Evolutionary conservation across 257 asterid species (phyloP).

Genomic region (Osmanthus fragrans): DNA sequence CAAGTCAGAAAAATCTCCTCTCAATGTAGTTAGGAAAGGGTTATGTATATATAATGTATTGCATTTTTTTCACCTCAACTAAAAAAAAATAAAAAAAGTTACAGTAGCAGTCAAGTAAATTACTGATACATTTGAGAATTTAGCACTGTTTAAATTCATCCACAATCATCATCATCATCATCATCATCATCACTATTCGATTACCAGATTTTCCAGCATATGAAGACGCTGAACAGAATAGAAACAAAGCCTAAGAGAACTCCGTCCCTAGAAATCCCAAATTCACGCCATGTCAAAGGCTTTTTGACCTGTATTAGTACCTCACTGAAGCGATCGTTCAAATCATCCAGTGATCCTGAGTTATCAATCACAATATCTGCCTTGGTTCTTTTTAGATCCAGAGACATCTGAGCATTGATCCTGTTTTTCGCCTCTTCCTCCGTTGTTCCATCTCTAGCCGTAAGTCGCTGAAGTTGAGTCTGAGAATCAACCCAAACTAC

Average conservation of each 20-base stretch:
- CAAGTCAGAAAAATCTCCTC: neutral
- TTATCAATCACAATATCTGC: slow-evolving; percentile 81
- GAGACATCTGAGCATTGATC: slow-evolving; percentile 82
- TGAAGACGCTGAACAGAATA: slow-evolving; percentile 50
- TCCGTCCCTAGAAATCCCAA: slow-evolving; percentile 77
- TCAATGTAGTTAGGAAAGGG: no score
- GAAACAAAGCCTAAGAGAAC: slow-evolving; percentile 60
- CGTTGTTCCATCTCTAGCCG: slow-evolving; percentile 70
- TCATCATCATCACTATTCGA: slow-evolving; percentile 5
- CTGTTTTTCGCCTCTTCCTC: slow-evolving; percentile 73
- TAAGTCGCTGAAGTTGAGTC: slow-evolving; percentile 83
- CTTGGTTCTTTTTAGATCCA: slow-evolving; percentile 67
- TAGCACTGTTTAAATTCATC: slow-evolving; percentile 14
- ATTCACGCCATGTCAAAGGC: slow-evolving; percentile 85
- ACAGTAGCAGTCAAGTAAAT: neutral
- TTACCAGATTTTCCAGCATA: slow-evolving; percentile 48
- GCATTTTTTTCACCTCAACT: neutral
- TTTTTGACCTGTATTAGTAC: slow-evolving; percentile 52
- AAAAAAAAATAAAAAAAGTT: no score
- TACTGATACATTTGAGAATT: slow-evolving; percentile 8
- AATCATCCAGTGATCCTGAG: slow-evolving; percentile 62
- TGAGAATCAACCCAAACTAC: slow-evolving; percentile 87
- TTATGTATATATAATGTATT: neutral
- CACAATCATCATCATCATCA: neutral
- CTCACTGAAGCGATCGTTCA: slow-evolving; percentile 55